Conservation (phyloP, 1,139 yeast genomes). For the Candida pseudocylindracea region DNA sequence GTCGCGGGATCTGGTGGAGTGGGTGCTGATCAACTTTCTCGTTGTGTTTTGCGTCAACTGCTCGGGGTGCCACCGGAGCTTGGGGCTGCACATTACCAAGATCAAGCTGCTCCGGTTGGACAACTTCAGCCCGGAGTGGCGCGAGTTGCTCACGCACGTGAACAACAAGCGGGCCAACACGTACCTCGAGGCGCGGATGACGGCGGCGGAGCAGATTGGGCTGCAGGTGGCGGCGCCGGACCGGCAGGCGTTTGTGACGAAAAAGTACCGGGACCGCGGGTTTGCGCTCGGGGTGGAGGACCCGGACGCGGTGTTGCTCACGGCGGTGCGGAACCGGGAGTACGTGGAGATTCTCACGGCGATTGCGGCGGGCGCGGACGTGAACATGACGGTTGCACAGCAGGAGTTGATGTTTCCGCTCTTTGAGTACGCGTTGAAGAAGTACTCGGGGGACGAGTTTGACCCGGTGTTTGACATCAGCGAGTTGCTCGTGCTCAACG, state of each 20-base stretch:
- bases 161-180: conserved; percentile 17
- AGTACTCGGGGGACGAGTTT: conserved; percentile 7
- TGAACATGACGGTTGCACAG: conserved; percentile 12
- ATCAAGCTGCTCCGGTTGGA: conserved; percentile 27
- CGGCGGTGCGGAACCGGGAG: conserved; percentile 28
- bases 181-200: conserved; percentile 13
- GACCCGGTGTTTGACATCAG: conserved; percentile 29
- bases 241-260: conserved; percentile 19
- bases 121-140: conserved; percentile 19
- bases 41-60: conserved; percentile 67
- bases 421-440: conserved; percentile 40
- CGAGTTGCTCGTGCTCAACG: conserved; percentile 60
- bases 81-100: conserved; percentile 28
- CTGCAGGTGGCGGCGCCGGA: conserved; percentile 8
- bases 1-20: conserved; percentile 41
- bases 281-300: conserved; percentile 11
- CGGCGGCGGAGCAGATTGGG: conserved; percentile 12
- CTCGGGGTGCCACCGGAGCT: conserved; percentile 32
- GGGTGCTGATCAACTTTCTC: conserved; percentile 66
- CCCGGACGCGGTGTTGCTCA: conserved; percentile 10
- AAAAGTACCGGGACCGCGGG: conserved; percentile 23
- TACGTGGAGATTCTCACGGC: conserved; percentile 20
- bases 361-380: conserved; percentile 27
- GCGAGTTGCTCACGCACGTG: conserved; percentile 15
- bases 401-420: conserved; percentile 14